Evolutionary conservation across 129 eudicot genomes (phyloP).

Genomic region (Deinandra increscens): DNA sequence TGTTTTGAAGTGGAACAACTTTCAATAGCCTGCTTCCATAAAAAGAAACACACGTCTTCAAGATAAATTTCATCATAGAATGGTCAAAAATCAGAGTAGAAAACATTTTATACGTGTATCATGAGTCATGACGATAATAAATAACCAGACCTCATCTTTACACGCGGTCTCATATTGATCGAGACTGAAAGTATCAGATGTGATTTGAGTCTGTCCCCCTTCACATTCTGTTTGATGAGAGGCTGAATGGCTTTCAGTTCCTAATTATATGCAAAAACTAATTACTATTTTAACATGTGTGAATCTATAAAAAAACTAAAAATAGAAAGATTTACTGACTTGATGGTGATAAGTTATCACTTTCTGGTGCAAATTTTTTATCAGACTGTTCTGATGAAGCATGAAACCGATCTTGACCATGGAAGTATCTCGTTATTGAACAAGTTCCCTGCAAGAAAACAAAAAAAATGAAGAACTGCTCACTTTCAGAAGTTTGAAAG

Average conservation of each 20-base stretch:
- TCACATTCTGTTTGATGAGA: slow-evolving; percentile 27
- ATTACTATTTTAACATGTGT: background rate
- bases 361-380: slow-evolving; percentile 40
- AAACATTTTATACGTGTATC: background rate
- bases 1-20: slow-evolving; percentile 30
- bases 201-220: slow-evolving; percentile 28
- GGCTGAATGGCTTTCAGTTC: slow-evolving; percentile 31
- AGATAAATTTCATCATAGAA: slow-evolving; percentile 7
- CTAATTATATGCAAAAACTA: slow-evolving; percentile 26
- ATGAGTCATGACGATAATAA: background rate
- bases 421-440: slow-evolving; percentile 77
- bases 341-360: slow-evolving; percentile 38
- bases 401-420: slow-evolving; percentile 36
- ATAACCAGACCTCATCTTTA: slow-evolving; percentile 44
- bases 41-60: slow-evolving; percentile 18
- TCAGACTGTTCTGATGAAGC: slow-evolving; percentile 30
- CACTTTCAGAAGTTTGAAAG: background rate
- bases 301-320: background rate
- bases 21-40: slow-evolving; percentile 32
- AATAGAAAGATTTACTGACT: slow-evolving; percentile 32
- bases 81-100: slow-evolving; percentile 3
- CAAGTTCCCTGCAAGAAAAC: slow-evolving; percentile 63
- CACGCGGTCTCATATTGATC: slow-evolving; percentile 35
- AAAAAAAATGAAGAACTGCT: background rate
- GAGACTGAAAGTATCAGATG: slow-evolving; percentile 28